A percentile compares a stretch with the other conserved stretches of the same genome.
Conservation (phyloP, 139 green algal genomes). For the Chlorella vulgaris region DNA sequence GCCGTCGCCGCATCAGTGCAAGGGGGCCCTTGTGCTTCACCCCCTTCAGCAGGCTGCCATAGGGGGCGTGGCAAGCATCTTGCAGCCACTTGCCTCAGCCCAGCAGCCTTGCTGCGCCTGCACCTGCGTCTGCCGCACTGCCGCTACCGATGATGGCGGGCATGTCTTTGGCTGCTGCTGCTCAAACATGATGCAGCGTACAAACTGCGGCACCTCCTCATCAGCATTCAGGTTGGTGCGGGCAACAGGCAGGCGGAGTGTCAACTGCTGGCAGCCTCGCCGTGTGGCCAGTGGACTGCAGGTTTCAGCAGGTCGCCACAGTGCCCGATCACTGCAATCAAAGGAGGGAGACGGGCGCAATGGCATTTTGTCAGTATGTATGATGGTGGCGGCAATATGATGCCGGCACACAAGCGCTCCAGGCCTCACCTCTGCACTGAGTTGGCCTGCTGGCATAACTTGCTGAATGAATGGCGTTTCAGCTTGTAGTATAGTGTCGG, state of each 20-base stretch:
- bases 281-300: neutral
- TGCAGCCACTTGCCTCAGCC: neutral
- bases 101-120: neutral
- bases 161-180: neutral
- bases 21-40: neutral
- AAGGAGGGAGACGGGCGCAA: too few relatives aligned
- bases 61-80: neutral
- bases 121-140: neutral
- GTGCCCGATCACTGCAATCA: too few relatives aligned
- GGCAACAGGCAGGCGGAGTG: neutral
- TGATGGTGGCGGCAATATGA: too few relatives aligned
- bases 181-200: neutral
- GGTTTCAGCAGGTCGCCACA: too few relatives aligned
- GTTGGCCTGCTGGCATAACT: too few relatives aligned
- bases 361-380: too few relatives aligned
- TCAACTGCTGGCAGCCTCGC: neutral
- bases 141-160: neutral
- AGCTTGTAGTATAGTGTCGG: conserved; percentile 12
- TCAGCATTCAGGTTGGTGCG: neutral
- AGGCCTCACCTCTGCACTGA: too few relatives aligned
- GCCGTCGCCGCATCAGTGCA: neutral
- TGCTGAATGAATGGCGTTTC: conserved; percentile 7
- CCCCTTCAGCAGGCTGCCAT: neutral
- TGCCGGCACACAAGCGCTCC: too few relatives aligned
- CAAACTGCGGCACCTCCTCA: conserved; percentile 1